Evolutionary conservation across 352 stramenopile species (phyloP).

Genomic region (Porosira glacialis): DNA sequence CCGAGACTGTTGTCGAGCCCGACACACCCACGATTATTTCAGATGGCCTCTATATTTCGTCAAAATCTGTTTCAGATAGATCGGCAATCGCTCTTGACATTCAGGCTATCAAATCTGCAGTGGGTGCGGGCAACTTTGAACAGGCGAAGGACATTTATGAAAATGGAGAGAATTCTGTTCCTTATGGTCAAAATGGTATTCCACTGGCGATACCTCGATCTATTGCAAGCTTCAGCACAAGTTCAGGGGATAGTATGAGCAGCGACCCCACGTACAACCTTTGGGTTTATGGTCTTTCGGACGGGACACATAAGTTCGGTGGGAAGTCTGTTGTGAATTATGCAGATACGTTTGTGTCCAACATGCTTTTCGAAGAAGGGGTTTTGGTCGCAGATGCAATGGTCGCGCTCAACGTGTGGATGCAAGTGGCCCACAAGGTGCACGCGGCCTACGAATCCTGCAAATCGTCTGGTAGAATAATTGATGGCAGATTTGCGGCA

Average conservation of each 20-base stretch:
- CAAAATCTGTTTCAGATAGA: constrained; percentile 75
- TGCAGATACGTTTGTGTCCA: constrained; percentile 70
- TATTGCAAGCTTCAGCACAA: constrained; percentile 62
- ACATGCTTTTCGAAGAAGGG: constrained; percentile 52
- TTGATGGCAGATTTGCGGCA: constrained; percentile 19
- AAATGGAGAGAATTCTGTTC: constrained; percentile 67
- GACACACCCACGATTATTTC: constrained; percentile 70
- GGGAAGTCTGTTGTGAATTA: constrained; percentile 58
- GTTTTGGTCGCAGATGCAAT: constrained; percentile 63
- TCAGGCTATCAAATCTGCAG: constrained; percentile 58
- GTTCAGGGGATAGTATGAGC: constrained; percentile 55
- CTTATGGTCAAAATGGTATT: constrained; percentile 71
- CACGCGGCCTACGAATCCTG: constrained; percentile 62
- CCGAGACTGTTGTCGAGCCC: constrained; percentile 16
- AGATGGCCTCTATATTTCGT: constrained; percentile 72
- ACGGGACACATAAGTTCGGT: constrained; percentile 63
- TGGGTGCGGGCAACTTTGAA: constrained; percentile 49
- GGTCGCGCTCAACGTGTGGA: constrained; percentile 76
- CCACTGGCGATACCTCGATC: constrained; percentile 31
- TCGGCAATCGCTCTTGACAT: constrained; percentile 76
- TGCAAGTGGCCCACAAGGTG: constrained; percentile 74
- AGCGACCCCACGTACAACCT: constrained; percentile 74
- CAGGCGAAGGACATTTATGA: constrained; percentile 61
- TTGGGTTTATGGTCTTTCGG: constrained; percentile 66
- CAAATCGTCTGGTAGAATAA: constrained; percentile 41